phyloP scores from a whole-genome alignment of 2,329 filamentous ascomycete genomes.

The Dactylonectria estremocensis region DNA sequence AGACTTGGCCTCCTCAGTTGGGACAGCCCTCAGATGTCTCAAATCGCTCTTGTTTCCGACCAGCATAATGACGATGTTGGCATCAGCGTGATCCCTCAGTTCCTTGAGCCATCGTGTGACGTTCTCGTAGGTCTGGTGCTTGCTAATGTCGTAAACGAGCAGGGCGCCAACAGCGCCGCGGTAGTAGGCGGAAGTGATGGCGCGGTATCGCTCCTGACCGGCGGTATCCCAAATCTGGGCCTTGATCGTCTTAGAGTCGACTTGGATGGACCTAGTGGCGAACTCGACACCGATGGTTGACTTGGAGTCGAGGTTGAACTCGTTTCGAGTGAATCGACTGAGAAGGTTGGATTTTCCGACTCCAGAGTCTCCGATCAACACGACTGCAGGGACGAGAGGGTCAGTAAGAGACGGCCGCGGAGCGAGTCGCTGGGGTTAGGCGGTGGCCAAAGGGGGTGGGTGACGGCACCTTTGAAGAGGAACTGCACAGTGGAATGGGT shows the following conservation, averaged over 20 bases:
- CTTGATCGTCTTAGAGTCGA: conserved; percentile 99
- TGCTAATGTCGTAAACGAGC: conserved; percentile 99
- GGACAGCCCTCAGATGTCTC: conserved; percentile 95
- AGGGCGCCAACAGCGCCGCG: conserved; percentile 96
- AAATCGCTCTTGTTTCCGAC: conserved; percentile 99
- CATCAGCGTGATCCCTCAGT: conserved; percentile 96
- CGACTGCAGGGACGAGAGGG: conserved; percentile 72
- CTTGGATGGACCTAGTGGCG: conserved; percentile 97
- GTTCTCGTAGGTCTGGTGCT: conserved; percentile 99
- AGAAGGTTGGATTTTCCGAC: conserved; percentile 99
- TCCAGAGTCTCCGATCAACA: conserved; percentile 98
- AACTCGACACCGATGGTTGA: conserved; percentile 99
- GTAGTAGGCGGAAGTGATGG: conserved; percentile 99
- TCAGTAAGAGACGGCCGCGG: conserved; percentile 50
- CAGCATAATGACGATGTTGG: conserved; percentile 99
- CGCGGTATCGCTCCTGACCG: conserved; percentile 98
- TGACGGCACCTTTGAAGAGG: conserved; percentile 92
- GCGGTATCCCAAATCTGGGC: conserved; percentile 99
- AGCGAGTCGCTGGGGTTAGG: conserved; percentile 35
- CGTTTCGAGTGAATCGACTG: conserved; percentile 99
- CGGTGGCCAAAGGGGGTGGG: conserved; percentile 42
- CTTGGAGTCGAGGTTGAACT: conserved; percentile 99
- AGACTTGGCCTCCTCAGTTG: conserved; percentile 96
- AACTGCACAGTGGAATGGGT: conserved; percentile 73
- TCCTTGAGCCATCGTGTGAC: conserved; percentile 99